These are phyloP conservation scores for Metschnikowia sp. DNA, from an alignment of 805 yeast species.

Conservation along the genomic window DNA sequence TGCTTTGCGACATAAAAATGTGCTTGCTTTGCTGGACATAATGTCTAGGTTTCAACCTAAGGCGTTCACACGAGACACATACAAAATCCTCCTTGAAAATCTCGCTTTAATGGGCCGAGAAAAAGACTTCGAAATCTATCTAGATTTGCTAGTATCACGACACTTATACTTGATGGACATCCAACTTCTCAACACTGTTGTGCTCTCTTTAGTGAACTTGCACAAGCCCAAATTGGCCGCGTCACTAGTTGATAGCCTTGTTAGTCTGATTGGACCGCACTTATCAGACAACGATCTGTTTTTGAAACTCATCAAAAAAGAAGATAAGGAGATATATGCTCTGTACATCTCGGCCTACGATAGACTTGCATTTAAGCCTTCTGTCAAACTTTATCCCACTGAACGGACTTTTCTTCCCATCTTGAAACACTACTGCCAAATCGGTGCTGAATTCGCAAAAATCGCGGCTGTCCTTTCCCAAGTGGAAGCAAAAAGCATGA, in stretches of 20 bases:
- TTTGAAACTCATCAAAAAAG: slow-evolving; percentile 21
- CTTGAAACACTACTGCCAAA: slow-evolving; percentile 15
- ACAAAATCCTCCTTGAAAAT: slow-evolving; percentile 14
- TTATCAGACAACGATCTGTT: slow-evolving; percentile 13
- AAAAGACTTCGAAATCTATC: neutral
- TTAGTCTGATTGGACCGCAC: neutral
- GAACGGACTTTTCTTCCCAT: slow-evolving; percentile 25
- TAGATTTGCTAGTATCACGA: slow-evolving; percentile 4
- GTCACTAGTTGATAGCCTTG: slow-evolving; percentile 8
- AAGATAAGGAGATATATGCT: slow-evolving; percentile 20
- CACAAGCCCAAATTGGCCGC: slow-evolving; percentile 13
- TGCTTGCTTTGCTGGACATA: slow-evolving; percentile 22
- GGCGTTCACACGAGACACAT: slow-evolving; percentile 11
- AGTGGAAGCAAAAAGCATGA: slow-evolving; percentile 20
- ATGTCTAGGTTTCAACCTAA: slow-evolving; percentile 4
- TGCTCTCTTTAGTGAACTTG: slow-evolving; percentile 15
- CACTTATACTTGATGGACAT: slow-evolving; percentile 15
- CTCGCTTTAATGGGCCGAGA: slow-evolving; percentile 5
- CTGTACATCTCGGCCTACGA: slow-evolving; percentile 16
- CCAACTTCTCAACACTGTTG: slow-evolving; percentile 18
- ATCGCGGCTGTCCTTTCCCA: slow-evolving; percentile 15
- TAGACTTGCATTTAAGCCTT: slow-evolving; percentile 13
- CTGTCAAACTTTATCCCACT: slow-evolving; percentile 21
- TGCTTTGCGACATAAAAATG: slow-evolving; percentile 28
- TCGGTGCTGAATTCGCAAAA: slow-evolving; percentile 11